Evolutionary conservation across 2,329 filamentous ascomycete species (phyloP).

Genomic region (Madurella fahalii): DNA sequence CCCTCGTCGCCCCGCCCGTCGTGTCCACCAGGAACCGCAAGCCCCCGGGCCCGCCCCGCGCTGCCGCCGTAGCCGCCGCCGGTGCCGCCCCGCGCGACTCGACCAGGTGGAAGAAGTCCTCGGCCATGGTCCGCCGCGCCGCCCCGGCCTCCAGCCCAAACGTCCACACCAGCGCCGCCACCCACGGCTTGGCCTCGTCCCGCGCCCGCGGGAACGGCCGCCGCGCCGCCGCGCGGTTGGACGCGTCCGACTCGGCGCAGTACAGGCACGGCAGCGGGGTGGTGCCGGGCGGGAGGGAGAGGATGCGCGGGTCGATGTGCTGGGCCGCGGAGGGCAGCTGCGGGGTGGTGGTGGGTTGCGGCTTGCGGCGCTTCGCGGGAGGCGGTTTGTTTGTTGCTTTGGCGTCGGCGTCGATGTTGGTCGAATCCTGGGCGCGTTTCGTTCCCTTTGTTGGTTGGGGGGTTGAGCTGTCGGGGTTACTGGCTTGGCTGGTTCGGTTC

Average conservation of each 20-base stretch:
- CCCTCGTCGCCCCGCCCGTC: conserved; percentile 2
- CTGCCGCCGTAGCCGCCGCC: too few species aligned
- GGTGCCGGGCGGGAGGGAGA: not conserved
- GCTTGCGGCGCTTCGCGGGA: too few species aligned
- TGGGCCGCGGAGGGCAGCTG: not conserved
- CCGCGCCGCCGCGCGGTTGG: not conserved
- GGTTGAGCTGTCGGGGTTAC: not conserved
- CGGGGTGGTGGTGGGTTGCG: too few species aligned
- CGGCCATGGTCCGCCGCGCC: not conserved
- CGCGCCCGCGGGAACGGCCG: not conserved
- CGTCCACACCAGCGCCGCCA: conserved; percentile 8
- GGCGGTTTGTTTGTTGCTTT: too few species aligned
- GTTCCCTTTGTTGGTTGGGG: not conserved
- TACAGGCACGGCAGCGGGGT: conserved; percentile 7
- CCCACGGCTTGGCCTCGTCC: not conserved
- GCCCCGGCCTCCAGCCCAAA: not conserved
- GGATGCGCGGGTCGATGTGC: not conserved
- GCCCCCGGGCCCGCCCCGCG: not conserved
- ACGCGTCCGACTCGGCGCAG: conserved; percentile 11
- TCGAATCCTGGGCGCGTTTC: too few species aligned
- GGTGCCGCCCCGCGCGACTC: not conserved
- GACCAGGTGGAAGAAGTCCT: conserved; percentile 1
- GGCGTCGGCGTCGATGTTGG: too few species aligned
- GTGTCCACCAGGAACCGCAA: conserved; percentile 10
- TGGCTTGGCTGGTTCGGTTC: not conserved